Evolutionary conservation across 208 protist species (phyloP).

Genomic region (Balamuthia mandrillaris): DNA sequence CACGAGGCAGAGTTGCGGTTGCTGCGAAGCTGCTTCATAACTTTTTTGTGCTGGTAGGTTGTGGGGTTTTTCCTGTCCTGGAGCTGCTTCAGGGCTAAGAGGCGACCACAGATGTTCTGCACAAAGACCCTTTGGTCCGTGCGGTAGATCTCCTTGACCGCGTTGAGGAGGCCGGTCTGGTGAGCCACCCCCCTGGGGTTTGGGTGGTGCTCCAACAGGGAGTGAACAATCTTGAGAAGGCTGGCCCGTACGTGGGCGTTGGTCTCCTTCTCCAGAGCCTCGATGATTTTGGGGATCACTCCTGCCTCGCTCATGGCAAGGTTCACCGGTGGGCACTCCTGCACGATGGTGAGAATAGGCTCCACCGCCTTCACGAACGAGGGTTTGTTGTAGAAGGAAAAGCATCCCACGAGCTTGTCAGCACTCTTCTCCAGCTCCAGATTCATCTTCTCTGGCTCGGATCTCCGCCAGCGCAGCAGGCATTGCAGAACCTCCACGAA

Average conservation of each 20-base stretch:
- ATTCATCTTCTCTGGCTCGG: background rate
- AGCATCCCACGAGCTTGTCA: constrained; percentile 24
- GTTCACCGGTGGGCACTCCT: constrained; percentile 36
- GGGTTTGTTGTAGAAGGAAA: constrained; percentile 31
- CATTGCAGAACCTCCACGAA: constrained; percentile 39
- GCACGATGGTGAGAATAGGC: constrained; percentile 23
- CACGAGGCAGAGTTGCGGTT: too few relatives aligned
- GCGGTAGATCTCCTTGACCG: too few relatives aligned
- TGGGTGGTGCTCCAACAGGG: constrained; percentile 33
- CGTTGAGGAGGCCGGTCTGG: too few relatives aligned
- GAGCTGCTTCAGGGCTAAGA: too few relatives aligned
- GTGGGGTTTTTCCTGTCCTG: too few relatives aligned
- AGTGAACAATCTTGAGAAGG: constrained; percentile 35
- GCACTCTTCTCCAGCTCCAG: background rate
- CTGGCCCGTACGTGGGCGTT: constrained; percentile 27
- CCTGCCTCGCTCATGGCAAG: constrained; percentile 6
- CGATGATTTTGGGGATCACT: constrained; percentile 33
- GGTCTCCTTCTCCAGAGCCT: background rate
- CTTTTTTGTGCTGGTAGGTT: too few relatives aligned
- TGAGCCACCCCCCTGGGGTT: too few relatives aligned
- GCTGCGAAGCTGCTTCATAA: too few relatives aligned
- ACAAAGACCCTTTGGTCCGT: too few relatives aligned
- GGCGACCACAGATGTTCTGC: too few relatives aligned
- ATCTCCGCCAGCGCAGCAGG: constrained; percentile 27
- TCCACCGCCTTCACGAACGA: constrained; percentile 36